These are phyloP conservation scores for Umbelopsis vinacea DNA, from an alignment of 192 early-diverging fungal species.

Conservation along the genomic window DNA sequence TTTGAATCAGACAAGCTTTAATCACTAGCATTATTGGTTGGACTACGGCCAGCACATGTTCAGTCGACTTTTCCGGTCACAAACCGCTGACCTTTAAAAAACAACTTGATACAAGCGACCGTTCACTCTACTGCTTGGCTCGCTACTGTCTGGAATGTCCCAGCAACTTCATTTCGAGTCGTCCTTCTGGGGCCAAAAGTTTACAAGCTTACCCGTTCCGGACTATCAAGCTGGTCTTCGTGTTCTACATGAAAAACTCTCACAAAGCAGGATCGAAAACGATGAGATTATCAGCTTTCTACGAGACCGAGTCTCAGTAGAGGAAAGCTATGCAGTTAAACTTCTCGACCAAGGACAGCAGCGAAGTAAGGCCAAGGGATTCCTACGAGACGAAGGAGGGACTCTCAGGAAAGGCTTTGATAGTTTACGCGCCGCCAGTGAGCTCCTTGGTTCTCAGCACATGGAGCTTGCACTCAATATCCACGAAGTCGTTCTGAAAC, in stretches of 20 bases:
- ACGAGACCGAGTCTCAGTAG: conserved; percentile 51
- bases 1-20: too few species aligned
- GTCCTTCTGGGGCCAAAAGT: conserved; percentile 44
- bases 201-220: conserved; percentile 22
- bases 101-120: neutral
- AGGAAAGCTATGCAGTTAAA: conserved; percentile 48
- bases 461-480: conserved; percentile 45
- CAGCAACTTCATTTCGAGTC: conserved; percentile 40
- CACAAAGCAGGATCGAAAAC: conserved; percentile 57
- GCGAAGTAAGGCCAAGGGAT: conserved; percentile 44
- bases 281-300: conserved; percentile 59
- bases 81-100: neutral
- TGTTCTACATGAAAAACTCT: conserved; percentile 55
- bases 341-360: conserved; percentile 34
- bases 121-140: neutral
- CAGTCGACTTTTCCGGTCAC: neutral
- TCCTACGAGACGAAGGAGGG: conserved; percentile 60
- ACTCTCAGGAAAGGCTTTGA: conserved; percentile 52
- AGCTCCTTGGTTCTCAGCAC: conserved; percentile 49
- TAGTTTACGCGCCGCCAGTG: conserved; percentile 50
- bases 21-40: too few species aligned
- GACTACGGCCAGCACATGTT: too few species aligned
- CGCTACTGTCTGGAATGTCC: conserved; percentile 5
- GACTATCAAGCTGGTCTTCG: conserved; percentile 52
- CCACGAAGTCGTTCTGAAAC: conserved; percentile 48